A percentile compares a stretch with the other conserved stretches of the same genome.
Conservation (phyloP, 768 basidiomycete genomes). For the Austroboletus festivus region DNA sequence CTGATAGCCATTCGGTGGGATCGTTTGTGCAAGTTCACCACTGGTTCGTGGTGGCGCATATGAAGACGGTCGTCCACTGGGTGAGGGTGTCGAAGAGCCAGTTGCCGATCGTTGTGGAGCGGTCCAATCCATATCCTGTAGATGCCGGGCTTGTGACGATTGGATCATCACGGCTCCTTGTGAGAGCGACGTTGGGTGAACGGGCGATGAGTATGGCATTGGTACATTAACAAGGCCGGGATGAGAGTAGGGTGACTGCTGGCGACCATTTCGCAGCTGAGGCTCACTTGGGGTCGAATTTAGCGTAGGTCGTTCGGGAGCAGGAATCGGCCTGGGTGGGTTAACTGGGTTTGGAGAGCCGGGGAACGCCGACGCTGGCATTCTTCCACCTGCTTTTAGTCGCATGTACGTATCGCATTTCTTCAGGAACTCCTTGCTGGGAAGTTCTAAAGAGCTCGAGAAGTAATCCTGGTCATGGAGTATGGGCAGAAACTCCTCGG, state of each 20-base stretch:
- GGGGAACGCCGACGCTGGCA: conserved; percentile 30
- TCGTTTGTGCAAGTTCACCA: conserved; percentile 39
- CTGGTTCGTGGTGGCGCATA: conserved; percentile 46
- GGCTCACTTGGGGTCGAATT: conserved; percentile 38
- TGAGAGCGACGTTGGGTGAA: conserved; percentile 44
- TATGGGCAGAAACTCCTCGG: conserved; percentile 82
- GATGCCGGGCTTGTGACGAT: conserved; percentile 37
- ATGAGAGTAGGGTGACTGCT: conserved; percentile 40
- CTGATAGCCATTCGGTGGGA: conserved; percentile 44
- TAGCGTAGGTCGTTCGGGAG: conserved; percentile 47
- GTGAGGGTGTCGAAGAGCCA: conserved; percentile 29
- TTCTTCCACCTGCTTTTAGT: conserved; percentile 58
- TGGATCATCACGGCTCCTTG: conserved; percentile 45
- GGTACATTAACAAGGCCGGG: conserved; percentile 40
- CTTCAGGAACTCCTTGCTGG: conserved; percentile 93
- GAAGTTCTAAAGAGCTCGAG: conserved; percentile 79
- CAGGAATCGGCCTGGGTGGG: conserved; percentile 29
- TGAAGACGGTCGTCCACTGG: conserved; percentile 50
- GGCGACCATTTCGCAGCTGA: conserved; percentile 37
- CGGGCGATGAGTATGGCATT: conserved; percentile 43
- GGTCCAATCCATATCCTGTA: conserved; percentile 45
- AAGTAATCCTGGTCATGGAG: conserved; percentile 93
- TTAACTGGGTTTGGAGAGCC: conserved; percentile 25
- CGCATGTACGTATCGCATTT: conserved; percentile 91
- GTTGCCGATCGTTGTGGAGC: conserved; percentile 38